Conservation (phyloP, 2,329 filamentous ascomycete genomes). For the Aaosphaeria pasadenensis region DNA sequence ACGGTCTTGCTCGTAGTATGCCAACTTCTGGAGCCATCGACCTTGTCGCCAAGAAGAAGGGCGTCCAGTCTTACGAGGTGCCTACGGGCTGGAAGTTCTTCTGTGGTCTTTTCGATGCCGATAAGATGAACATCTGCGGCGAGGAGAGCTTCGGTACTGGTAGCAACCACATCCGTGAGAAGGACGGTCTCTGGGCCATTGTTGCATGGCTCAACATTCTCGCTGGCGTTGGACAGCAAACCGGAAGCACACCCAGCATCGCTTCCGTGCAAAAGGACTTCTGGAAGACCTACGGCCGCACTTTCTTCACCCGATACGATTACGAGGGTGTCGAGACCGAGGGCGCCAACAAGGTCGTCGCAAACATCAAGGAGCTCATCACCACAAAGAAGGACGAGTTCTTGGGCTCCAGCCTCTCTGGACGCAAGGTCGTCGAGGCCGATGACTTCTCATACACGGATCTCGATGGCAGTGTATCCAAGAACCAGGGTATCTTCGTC, state of each 20-base stretch:
- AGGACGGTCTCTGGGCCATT: slow-evolving; percentile 96
- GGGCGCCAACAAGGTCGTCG: slow-evolving; percentile 86
- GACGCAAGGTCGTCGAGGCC: slow-evolving; percentile 81
- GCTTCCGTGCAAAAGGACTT: slow-evolving; percentile 95
- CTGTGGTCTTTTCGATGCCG: slow-evolving; percentile 92
- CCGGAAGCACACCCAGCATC: slow-evolving; percentile 82
- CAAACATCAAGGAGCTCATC: slow-evolving; percentile 75
- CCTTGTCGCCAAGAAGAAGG: slow-evolving; percentile 91
- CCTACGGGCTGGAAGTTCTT: slow-evolving; percentile 99
- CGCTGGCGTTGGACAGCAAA: slow-evolving; percentile 82
- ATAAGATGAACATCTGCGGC: slow-evolving; percentile 99
- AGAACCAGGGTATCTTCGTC: slow-evolving; percentile 93
- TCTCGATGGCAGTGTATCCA: slow-evolving; percentile 92
- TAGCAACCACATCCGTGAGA: slow-evolving; percentile 98
- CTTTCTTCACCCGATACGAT: slow-evolving; percentile 98
- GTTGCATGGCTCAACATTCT: slow-evolving; percentile 99
- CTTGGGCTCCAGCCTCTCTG: slow-evolving; percentile 76
- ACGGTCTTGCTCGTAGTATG: slow-evolving; percentile 95
- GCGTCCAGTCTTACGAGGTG: slow-evolving; percentile 89
- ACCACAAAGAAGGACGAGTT: slow-evolving; percentile 67
- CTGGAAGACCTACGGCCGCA: slow-evolving; percentile 93
- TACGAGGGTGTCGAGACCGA: slow-evolving; percentile 94
- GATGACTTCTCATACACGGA: slow-evolving; percentile 99
- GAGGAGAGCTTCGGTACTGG: slow-evolving; percentile 98
- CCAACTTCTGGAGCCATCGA: slow-evolving; percentile 95